Conservation (phyloP, 192 early-diverging fungal genomes). For the Pilaira anomala region DNA sequence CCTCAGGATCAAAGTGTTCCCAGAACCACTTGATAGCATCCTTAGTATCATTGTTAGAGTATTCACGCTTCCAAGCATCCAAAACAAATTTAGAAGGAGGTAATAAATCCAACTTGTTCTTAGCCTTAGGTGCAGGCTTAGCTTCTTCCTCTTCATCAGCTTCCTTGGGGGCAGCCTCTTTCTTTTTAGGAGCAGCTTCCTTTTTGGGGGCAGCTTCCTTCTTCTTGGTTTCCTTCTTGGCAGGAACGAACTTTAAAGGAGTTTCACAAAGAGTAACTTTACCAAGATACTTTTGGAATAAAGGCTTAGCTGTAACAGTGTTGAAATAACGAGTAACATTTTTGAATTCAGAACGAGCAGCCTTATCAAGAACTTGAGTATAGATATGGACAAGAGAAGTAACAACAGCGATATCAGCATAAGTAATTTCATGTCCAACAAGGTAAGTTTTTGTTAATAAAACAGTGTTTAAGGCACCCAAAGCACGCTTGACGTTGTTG, state of each 20-base stretch:
- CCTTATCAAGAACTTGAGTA: slow-evolving; percentile 63
- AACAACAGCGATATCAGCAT: slow-evolving; percentile 82
- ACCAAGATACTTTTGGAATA: slow-evolving; percentile 81
- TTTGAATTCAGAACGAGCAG: slow-evolving; percentile 78
- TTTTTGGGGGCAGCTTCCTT: slow-evolving; percentile 57
- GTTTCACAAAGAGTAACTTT: slow-evolving; percentile 63
- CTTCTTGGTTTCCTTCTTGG: slow-evolving; percentile 63
- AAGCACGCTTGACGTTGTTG: slow-evolving; percentile 58
- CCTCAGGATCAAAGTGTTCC: slow-evolving; percentile 82
- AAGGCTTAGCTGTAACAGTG: slow-evolving; percentile 79
- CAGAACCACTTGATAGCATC: slow-evolving; percentile 92
- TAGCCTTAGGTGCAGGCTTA: slow-evolving; percentile 81
- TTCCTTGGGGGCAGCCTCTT: slow-evolving; percentile 48
- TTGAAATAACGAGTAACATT: slow-evolving; percentile 91
- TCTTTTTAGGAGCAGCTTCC: slow-evolving; percentile 31
- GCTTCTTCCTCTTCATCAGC: slow-evolving; percentile 47
- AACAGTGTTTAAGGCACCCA: slow-evolving; percentile 73
- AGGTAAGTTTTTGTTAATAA: slow-evolving; percentile 85
- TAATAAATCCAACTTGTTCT: slow-evolving; percentile 85
- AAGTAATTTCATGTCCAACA: slow-evolving; percentile 87
- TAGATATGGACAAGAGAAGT: slow-evolving; percentile 45
- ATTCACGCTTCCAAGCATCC: slow-evolving; percentile 95
- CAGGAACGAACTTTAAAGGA: slow-evolving; percentile 49
- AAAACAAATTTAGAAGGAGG: slow-evolving; percentile 79
- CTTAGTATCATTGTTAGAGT: slow-evolving; percentile 95